Base-by-base conservation (phyloP, 2,329 filamentous ascomycete species). In the Xylariomycetidae sp. region DNA sequence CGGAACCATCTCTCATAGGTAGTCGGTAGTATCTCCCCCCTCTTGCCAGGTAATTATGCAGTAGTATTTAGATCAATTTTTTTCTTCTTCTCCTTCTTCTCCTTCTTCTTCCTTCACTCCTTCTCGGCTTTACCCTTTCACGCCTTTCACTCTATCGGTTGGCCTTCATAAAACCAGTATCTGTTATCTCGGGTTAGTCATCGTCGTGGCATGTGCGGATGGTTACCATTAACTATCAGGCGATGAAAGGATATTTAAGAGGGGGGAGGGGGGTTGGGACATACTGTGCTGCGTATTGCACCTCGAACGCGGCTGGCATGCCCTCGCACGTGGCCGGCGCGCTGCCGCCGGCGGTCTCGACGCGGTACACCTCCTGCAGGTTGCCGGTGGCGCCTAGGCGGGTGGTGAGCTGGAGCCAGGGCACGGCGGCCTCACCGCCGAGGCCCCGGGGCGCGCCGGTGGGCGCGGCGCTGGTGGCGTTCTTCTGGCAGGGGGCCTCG, bases 281-380 rank as follows among this genome's bases (percentile, higher is more conserved):
- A 74, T 86, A 96, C 72, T 89, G 77, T 26, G 89, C 80, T 19
- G 85, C 72, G 62, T 97, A 96, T 53, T 89, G 70, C 11, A 95
- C 77, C 41, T 81, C 66, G 46, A 96, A 89, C 1, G 61, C 53
- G 9, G 70, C 67, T 0, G 69, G 58, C 68, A 78, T 70, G 9
- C 78, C 84, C 20, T 73, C 57, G 57, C 90, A 97, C 0, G 79
- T 85, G 16, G 74, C 66, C 0, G 89, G 89, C 2, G 88, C 64
- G 29, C 72, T 76, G 9, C 90, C 90, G 16, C 88, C 89, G 1
- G 83, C 88, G 9, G 90, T 97, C 50, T 85, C 74, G 27, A 96
- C 65, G 10, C 90, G 77, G 63, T 90, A 97, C 16, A 95, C 81
- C 56, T 88, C 79, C 56, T 80, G 75, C 46, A 86, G 76, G 27